phyloP scores from a whole-genome alignment of 208 protist species.

The Giardia muris region DNA sequence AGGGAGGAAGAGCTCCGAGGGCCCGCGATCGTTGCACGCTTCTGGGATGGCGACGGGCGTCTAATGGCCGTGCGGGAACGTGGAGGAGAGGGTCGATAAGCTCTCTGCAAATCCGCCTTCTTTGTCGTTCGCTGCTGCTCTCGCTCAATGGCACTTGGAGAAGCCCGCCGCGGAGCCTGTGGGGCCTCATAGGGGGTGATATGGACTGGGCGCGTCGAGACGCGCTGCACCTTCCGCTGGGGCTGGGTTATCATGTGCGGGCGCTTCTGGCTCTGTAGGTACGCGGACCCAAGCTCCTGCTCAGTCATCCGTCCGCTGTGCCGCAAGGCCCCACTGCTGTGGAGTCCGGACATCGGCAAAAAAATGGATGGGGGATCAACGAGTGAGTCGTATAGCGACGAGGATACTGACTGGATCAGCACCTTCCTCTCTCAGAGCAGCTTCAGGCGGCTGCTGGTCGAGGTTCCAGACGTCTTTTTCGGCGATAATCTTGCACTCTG shows the following conservation, averaged over 20 bases:
- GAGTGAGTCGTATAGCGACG: not conserved
- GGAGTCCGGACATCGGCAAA: too few relatives aligned
- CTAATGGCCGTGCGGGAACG: too few relatives aligned
- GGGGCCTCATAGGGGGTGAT: not conserved
- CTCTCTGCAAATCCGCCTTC: too few relatives aligned
- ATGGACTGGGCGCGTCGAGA: not conserved
- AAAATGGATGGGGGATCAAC: not conserved
- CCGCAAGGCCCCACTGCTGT: too few relatives aligned
- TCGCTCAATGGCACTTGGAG: too few relatives aligned
- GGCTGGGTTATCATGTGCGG: not conserved
- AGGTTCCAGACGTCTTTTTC: not conserved
- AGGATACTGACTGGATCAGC: not conserved
- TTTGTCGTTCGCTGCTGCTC: too few relatives aligned
- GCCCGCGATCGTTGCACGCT: too few relatives aligned
- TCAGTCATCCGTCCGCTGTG: too few relatives aligned
- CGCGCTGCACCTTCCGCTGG: not conserved
- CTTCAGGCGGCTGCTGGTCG: not conserved
- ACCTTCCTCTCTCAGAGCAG: not conserved
- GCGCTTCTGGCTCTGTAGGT: not conserved
- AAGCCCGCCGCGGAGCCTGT: too few relatives aligned
- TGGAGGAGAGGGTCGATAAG: too few relatives aligned
- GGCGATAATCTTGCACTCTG: not conserved
- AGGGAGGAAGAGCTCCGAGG: too few relatives aligned
- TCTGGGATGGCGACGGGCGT: too few relatives aligned
- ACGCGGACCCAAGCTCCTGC: not conserved